phyloP scores from a whole-genome alignment of 768 basidiomycete genomes.

The Podaxis sp. region DNA sequence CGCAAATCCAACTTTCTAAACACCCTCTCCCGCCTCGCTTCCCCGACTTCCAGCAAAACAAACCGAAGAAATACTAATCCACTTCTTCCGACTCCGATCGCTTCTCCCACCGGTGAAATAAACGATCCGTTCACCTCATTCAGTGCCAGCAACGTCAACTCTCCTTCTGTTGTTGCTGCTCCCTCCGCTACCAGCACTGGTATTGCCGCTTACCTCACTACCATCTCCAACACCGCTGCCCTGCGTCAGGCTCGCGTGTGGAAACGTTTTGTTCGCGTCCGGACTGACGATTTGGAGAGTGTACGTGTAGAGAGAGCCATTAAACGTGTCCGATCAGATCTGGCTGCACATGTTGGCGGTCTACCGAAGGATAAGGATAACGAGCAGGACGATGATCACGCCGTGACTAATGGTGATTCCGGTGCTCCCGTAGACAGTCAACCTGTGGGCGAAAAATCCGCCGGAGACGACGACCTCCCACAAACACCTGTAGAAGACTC shows the following conservation, averaged over 20 bases:
- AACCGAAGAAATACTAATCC: slow-evolving; percentile 36
- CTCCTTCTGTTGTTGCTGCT: slow-evolving; percentile 21
- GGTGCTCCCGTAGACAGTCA: neutral
- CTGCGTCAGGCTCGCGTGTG: slow-evolving; percentile 69
- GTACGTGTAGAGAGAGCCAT: slow-evolving; percentile 84
- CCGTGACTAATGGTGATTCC: slow-evolving; percentile 14
- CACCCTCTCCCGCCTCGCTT: slow-evolving; percentile 81
- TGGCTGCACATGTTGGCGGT: slow-evolving; percentile 64
- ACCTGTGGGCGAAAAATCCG: neutral
- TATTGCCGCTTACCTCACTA: slow-evolving; percentile 79
- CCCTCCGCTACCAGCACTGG: slow-evolving; percentile 57
- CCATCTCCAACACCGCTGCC: slow-evolving; percentile 63
- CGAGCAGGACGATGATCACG: slow-evolving; percentile 25
- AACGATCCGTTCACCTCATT: slow-evolving; percentile 60
- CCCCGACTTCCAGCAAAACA: slow-evolving; percentile 58
- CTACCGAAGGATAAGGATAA: slow-evolving; percentile 25
- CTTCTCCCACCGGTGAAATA: slow-evolving; percentile 53
- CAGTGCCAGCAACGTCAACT: slow-evolving; percentile 28
- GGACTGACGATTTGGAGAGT: slow-evolving; percentile 87
- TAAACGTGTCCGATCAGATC: slow-evolving; percentile 83
- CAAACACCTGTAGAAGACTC: slow-evolving; percentile 9
- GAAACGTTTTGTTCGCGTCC: slow-evolving; percentile 83
- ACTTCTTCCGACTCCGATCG: slow-evolving; percentile 41
- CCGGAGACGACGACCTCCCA: neutral
- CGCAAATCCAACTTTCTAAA: slow-evolving; percentile 84